Evolutionary conservation across 805 yeast genomes (phyloP).

Genomic region (Deakozyma indianensis): DNA sequence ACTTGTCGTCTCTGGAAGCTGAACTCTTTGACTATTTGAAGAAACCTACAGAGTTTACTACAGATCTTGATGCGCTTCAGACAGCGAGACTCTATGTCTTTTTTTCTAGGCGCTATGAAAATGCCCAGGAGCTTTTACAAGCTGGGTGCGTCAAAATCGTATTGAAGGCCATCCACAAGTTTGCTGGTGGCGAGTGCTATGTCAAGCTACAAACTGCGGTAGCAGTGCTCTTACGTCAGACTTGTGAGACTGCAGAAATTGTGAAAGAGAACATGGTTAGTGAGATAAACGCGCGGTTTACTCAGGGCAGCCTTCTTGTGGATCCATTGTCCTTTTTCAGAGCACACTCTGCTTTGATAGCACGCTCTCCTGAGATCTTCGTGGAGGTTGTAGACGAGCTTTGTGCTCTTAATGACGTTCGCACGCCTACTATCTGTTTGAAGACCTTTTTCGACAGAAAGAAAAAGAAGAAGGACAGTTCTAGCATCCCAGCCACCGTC

Average conservation of each 20-base stretch:
- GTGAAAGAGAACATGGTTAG: slow-evolving; percentile 34
- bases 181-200: slow-evolving; percentile 25
- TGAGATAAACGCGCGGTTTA: slow-evolving; percentile 35
- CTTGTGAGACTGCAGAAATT: slow-evolving; percentile 47
- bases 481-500: background rate
- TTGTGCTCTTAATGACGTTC: slow-evolving; percentile 13
- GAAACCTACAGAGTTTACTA: background rate
- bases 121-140: slow-evolving; percentile 27
- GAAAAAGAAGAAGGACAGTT: slow-evolving; percentile 3
- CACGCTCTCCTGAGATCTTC: slow-evolving; percentile 36
- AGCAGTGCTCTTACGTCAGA: slow-evolving; percentile 45
- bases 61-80: background rate
- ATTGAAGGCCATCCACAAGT: slow-evolving; percentile 27
- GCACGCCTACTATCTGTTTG: slow-evolving; percentile 12
- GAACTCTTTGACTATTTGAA: background rate
- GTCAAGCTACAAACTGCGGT: slow-evolving; percentile 33
- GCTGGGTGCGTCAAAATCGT: slow-evolving; percentile 36
- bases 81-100: slow-evolving; percentile 38
- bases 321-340: slow-evolving; percentile 14
- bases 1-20: background rate
- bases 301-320: slow-evolving; percentile 11
- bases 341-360: slow-evolving; percentile 10
- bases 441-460: slow-evolving; percentile 10
- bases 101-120: slow-evolving; percentile 31
- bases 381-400: slow-evolving; percentile 24